These are phyloP conservation scores for Penicillium cosmopolitanum DNA, from an alignment of 495 filamentous ascomycete species.

Conservation along the genomic window DNA sequence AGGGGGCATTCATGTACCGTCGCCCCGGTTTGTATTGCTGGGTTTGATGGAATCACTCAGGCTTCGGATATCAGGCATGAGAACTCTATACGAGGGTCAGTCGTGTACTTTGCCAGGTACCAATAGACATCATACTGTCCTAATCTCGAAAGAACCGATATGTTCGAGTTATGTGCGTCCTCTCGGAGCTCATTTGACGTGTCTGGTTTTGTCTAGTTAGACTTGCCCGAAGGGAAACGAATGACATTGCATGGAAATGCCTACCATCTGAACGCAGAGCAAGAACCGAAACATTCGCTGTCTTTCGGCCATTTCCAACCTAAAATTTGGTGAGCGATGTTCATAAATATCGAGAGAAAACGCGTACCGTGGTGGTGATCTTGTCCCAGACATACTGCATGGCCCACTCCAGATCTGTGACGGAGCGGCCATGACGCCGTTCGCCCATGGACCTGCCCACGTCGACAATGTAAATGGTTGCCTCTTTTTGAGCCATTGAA, in stretches of 20 bases:
- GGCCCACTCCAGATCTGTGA: conserved; percentile 85
- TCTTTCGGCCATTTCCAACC: conserved; percentile 83
- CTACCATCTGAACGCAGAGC: conserved; percentile 78
- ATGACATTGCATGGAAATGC: conserved; percentile 11
- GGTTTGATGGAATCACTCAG: conserved; percentile 65
- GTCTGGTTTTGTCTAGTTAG: conserved; percentile 39
- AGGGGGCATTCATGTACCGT: conserved; percentile 52
- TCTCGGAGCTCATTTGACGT: conserved; percentile 69
- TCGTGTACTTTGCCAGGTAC: not conserved
- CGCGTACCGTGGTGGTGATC: conserved; percentile 75
- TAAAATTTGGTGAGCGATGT: conserved; percentile 29
- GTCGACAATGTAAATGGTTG: conserved; percentile 90
- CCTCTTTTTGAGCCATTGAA: conserved; percentile 90
- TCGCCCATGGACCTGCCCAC: conserved; percentile 82
- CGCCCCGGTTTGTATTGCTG: conserved; percentile 73
- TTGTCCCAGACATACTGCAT: conserved; percentile 97
- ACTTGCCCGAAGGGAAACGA: not conserved
- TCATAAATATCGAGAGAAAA: not conserved
- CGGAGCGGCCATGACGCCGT: conserved; percentile 68
- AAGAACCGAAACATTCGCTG: conserved; percentile 76
- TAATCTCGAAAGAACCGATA: conserved; percentile 72
- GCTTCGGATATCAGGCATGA: conserved; percentile 67
- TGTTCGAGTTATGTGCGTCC: conserved; percentile 72
- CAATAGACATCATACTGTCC: conserved; percentile 55
- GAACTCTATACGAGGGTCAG: conserved; percentile 49